Evolutionary conservation across 2,329 filamentous ascomycete species (phyloP).

Genomic region (Chaetomiaceae sp.): DNA sequence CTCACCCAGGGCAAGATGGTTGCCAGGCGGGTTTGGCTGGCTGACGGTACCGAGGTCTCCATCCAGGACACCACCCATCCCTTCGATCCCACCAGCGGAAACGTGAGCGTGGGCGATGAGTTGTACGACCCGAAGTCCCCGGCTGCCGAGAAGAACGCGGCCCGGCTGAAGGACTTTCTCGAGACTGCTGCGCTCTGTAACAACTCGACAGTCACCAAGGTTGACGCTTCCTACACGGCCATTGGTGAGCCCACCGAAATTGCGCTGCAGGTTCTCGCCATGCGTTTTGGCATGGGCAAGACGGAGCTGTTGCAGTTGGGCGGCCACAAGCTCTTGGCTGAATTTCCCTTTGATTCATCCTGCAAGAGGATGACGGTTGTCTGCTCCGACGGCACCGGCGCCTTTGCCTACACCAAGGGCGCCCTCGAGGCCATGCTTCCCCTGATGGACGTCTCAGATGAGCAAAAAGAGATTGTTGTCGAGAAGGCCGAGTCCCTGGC

Average conservation of each 20-base stretch:
- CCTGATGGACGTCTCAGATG: conserved; percentile 44
- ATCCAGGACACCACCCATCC: conserved; percentile 54
- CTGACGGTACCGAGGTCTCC: conserved; percentile 46
- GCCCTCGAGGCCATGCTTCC: conserved; percentile 54
- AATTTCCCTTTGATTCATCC: conserved; percentile 69
- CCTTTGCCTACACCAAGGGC: conserved; percentile 52
- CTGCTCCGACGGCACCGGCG: conserved; percentile 41
- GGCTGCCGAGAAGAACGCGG: conserved; percentile 26
- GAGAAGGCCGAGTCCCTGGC: conserved; percentile 53
- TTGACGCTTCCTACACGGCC: conserved; percentile 51
- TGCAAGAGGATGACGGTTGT: conserved; percentile 73
- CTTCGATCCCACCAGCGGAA: conserved; percentile 56
- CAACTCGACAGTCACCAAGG: conserved; percentile 47
- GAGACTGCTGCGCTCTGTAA: conserved; percentile 59
- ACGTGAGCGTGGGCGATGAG: conserved; percentile 30
- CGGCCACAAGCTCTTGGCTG: conserved; percentile 48
- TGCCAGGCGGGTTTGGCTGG: conserved; percentile 57
- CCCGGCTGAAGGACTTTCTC: conserved; percentile 44
- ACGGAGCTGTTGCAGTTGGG: conserved; percentile 34
- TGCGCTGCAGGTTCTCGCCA: conserved; percentile 67
- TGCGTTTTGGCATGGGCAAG: conserved; percentile 57
- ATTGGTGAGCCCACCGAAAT: conserved; percentile 68
- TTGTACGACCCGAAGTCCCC: conserved; percentile 27
- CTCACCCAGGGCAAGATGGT: conserved; percentile 64
- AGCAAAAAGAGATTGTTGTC: conserved; percentile 42